Evolutionary conservation across 352 stramenopile genomes (phyloP), one percentile per base, ranked within the genome.

Genomic region (Phytophthora sojae): DNA sequence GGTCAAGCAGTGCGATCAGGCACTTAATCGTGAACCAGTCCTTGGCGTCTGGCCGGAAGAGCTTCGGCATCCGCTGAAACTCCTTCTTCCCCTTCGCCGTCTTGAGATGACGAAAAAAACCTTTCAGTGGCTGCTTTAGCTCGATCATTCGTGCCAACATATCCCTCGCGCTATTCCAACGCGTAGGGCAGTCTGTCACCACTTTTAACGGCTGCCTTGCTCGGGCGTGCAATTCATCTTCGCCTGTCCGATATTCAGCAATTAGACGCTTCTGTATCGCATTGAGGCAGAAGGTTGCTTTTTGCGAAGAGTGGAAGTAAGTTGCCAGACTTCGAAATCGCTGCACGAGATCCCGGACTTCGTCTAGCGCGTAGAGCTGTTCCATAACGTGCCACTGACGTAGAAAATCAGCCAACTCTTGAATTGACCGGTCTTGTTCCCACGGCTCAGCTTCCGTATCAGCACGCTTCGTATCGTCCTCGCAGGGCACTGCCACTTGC

Each of bases 121-220:
- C 39, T 47, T 12, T 47, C 39, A 47, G 39, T 47, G 39, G 39
- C 39, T 47, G 39, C 39, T 47, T 47, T 47, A 47, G 39, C 39
- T 47, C 39, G 39, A 47, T 47, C 39, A 47, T 47, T 47, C 39
- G 39, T 14, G 15, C 39, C 39, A 47, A 14, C 39, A 47, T 47
- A 47, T 39, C 14, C 15, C 39, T 47, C 39, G 14, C 39, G 39
- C 39, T 47, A 21, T 47, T 47, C 39, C 39, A 47, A 47, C 39
- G 39, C 12, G 39, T 47, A 8, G 39, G 39, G 14, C 39, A 47
- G 39, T 47, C 39, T 47, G 39, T 47, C 39, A 47, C 15, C 39
- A 47, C 39, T n/a, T 47, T 47, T 14, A 47, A 21, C 39, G 39
- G 39, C 19, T 4, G 12, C 39, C 39, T 47, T 47, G 39, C 39